Percentiles rank a stretch among this genome's conserved stretches.
phyloP scores from a whole-genome alignment of 495 filamentous ascomycete genomes.

The Neurospora cerealis region DNA sequence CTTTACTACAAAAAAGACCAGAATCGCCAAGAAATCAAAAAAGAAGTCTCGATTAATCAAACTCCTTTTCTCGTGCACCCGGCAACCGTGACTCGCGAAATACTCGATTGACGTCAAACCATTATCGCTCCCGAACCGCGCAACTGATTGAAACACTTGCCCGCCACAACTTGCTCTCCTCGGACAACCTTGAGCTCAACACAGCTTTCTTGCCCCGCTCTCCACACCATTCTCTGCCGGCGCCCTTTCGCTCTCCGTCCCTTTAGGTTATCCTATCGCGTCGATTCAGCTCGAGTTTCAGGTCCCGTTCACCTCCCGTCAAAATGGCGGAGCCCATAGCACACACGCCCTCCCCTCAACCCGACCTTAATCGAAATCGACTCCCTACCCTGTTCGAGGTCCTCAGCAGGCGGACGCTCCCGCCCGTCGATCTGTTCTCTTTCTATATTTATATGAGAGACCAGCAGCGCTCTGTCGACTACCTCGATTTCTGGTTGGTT shows the following conservation, averaged over 20 bases:
- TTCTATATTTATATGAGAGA: slow-evolving; percentile 99
- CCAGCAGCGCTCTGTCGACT: slow-evolving; percentile 94
- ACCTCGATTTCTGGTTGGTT: slow-evolving; percentile 91
- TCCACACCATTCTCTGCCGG: background rate
- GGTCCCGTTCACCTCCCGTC: background rate
- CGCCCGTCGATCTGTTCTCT: slow-evolving; percentile 92
- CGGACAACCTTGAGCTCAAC: background rate
- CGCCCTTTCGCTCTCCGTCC: background rate
- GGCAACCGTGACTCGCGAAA: background rate
- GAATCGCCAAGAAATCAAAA: background rate
- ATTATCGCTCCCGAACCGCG: background rate
- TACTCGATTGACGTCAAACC: background rate
- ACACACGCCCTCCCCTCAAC: slow-evolving; percentile 29
- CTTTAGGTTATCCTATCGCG: background rate
- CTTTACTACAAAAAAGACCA: background rate
- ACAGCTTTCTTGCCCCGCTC: background rate
- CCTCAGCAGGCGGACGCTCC: slow-evolving; percentile 76
- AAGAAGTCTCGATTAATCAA: background rate
- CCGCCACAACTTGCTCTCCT: background rate
- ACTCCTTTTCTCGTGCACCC: background rate
- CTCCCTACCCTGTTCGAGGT: slow-evolving; percentile 94
- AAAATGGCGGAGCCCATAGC: slow-evolving; percentile 30
- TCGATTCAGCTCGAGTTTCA: background rate
- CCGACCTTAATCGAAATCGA: slow-evolving; percentile 57
- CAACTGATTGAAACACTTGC: background rate